Conservation (phyloP, 2,329 filamentous ascomycete genomes). For the Pyrenophora tritici-repentis region DNA sequence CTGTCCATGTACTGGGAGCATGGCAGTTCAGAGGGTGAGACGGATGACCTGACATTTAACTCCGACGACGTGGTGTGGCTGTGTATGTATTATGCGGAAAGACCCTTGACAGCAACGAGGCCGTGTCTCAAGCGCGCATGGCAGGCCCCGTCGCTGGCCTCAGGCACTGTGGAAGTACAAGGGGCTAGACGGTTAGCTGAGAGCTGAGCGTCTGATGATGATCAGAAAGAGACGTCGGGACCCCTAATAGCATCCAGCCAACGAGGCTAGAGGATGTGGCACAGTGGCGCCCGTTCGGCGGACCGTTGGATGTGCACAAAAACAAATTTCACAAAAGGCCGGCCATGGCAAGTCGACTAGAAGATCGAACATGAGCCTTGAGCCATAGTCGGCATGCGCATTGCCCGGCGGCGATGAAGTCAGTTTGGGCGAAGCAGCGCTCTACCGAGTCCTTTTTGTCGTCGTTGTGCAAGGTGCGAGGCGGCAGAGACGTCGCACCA, state of each 20-base stretch:
- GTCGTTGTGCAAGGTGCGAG: too few species aligned
- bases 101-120: constrained; percentile 8
- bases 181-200: neutral
- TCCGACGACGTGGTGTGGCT: constrained; percentile 12
- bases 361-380: neutral
- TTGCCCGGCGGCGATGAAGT: constrained; percentile 11
- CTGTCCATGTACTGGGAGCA: constrained; percentile 1
- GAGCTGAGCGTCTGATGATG: constrained; percentile 13
- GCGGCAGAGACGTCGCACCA: constrained; percentile 8
- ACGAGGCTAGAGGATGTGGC: constrained; percentile 1
- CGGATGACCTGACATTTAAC: neutral
- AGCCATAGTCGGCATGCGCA: constrained; percentile 7
- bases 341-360: constrained; percentile 1
- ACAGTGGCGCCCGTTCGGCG: constrained; percentile 6
- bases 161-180: too few species aligned
- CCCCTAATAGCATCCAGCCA: too few species aligned
- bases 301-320: constrained; percentile 4
- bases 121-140: constrained; percentile 14
- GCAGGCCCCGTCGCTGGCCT: neutral
- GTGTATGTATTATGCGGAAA: constrained; percentile 17
- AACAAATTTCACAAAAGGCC: neutral
- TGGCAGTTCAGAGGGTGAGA: constrained; percentile 5
- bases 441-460: neutral
- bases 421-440: neutral
- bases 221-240: neutral